Evolutionary conservation across 768 basidiomycete genomes (phyloP), one percentile per base, ranked within the genome.

Genomic region (Kondoa malvinella): DNA sequence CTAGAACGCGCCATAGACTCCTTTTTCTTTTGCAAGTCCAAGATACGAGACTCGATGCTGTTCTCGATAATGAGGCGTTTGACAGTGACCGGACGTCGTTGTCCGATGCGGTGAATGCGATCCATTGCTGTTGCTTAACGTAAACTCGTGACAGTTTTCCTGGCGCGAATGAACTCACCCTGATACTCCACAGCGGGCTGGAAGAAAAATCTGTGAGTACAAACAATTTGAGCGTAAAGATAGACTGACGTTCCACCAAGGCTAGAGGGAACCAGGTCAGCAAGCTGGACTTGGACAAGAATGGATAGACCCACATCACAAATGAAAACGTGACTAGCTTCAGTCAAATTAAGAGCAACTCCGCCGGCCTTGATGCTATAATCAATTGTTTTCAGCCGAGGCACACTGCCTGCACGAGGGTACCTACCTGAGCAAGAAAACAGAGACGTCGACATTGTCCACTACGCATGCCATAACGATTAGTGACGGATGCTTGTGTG

Each of bases 401-500:
- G n/a, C n/a, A n/a, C n/a, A n/a, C n/a, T n/a, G n/a, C n/a, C n/a
- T n/a, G n/a, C n/a, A n/a, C n/a, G n/a, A n/a, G n/a, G n/a, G n/a
- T n/a, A n/a, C n/a, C n/a, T n/a, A n/a, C n/a, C n/a, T 80, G 73
- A 99, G 90, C 29, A 99, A 83, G 80, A 99, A 97, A n/a, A 99
- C 89, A 1, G 92, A 96, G 40, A 94, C 90, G 68, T 92, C 84
- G 2, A 91, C 86, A 72, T 87, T 94, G 74, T 87, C 88, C 86
- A 91, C 94, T 77, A 95, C 95, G 76, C 95, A 83, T 76, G 92
- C 12, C 40, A 21, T 50, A 8, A 50, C 12, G 21, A 50, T 50
- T 8, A 85, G 74, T 92, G 92, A 21, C 26, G 17, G n/a, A 4
- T 12, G 4, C 59, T 69, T 66, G 68, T 65, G 34, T 12, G 61